Conservation (phyloP, 2,329 filamentous ascomycete genomes). For the Sporothrix globosa region DNA sequence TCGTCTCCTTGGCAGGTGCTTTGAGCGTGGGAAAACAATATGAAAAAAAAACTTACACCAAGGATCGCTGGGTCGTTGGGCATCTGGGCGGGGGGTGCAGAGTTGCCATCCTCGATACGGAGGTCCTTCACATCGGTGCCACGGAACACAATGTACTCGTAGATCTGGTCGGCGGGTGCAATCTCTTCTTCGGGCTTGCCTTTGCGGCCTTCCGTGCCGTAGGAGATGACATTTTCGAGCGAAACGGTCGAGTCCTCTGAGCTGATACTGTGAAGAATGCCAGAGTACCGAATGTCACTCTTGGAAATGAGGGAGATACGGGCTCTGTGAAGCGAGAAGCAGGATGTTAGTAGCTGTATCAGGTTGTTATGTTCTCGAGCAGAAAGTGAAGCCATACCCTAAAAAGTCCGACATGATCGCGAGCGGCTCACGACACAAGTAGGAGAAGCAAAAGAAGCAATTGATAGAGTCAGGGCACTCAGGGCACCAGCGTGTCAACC, state of each 20-base stretch:
- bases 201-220: conserved; percentile 88
- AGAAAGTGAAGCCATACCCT: conserved; percentile 31
- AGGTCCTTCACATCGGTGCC: conserved; percentile 98
- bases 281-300: conserved; percentile 66
- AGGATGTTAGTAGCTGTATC: conserved; percentile 19
- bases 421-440: background rate
- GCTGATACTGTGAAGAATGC: conserved; percentile 96
- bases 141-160: conserved; percentile 98
- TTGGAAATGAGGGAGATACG: conserved; percentile 38
- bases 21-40: conserved; percentile 10
- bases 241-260: conserved; percentile 96
- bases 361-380: background rate
- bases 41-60: conserved; percentile 72
- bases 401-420: conserved; percentile 36
- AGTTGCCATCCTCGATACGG: conserved; percentile 82
- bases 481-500: background rate
- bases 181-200: conserved; percentile 80
- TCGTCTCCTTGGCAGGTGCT: conserved; percentile 25
- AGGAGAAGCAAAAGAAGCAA: background rate
- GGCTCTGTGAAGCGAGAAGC: conserved; percentile 28
- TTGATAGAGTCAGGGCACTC: background rate
- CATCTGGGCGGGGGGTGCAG: conserved; percentile 73
- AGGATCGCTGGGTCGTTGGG: conserved; percentile 96
- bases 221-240: conserved; percentile 92
- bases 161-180: conserved; percentile 80